These are phyloP conservation scores for Musa beccarii DNA, from an alignment of 176 grass and related monocot species.

Conservation along the genomic window DNA sequence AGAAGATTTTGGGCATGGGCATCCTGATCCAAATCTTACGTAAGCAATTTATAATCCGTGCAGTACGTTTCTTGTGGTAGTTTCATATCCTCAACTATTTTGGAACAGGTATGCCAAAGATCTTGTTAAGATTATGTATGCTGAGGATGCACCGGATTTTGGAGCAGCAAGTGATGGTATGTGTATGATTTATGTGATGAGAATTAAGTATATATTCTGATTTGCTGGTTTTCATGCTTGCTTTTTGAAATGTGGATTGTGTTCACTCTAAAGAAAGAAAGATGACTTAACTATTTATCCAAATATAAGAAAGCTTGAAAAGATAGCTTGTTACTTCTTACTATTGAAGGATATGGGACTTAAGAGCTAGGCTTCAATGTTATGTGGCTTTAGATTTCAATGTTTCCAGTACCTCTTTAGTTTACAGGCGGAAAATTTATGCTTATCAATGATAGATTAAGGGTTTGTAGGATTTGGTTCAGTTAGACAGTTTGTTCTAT, in stretches of 20 bases:
- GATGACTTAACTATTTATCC: background rate
- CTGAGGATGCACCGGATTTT: conserved; percentile 63
- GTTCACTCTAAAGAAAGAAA: background rate
- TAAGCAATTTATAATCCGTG: conserved; percentile 27
- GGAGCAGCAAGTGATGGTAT: conserved; percentile 97
- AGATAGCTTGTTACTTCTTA: background rate
- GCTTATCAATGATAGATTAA: background rate
- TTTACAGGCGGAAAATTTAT: background rate
- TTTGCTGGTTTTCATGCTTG: background rate
- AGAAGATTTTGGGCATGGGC: conserved; percentile 85
- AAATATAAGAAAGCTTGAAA: background rate
- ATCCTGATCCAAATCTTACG: conserved; percentile 94
- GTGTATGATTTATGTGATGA: background rate
- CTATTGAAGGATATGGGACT: background rate
- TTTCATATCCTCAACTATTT: conserved; percentile 10
- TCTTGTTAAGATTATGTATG: conserved; percentile 68
- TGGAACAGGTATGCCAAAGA: conserved; percentile 85
- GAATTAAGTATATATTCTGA: background rate
- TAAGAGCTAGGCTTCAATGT: background rate
- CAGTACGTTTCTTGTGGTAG: background rate
- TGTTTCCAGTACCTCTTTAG: background rate
- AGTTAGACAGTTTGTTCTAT: background rate
- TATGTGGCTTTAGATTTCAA: background rate
- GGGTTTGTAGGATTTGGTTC: background rate
- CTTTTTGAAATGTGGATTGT: background rate